Conservation (phyloP, 495 filamentous ascomycete species). For the Bathelium albidoporum region DNA sequence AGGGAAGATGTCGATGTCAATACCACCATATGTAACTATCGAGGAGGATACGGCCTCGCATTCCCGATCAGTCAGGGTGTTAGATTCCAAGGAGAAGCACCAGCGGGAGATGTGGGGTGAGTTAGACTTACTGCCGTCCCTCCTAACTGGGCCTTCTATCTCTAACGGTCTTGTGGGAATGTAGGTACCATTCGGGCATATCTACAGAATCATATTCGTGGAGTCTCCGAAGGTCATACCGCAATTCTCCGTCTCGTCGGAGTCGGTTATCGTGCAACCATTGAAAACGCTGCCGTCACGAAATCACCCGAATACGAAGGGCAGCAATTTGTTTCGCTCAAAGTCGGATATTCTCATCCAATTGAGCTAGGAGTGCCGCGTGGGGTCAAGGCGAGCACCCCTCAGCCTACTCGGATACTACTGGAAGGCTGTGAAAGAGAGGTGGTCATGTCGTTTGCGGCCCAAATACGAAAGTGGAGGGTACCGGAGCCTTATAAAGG, state of each 20-base stretch:
- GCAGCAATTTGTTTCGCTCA: slow-evolving; percentile 79
- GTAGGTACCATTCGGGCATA: slow-evolving; percentile 81
- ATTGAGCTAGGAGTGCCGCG: slow-evolving; percentile 75
- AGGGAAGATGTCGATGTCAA: slow-evolving; percentile 60
- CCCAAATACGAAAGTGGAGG: slow-evolving; percentile 78
- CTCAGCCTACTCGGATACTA: slow-evolving; percentile 87
- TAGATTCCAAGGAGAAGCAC: slow-evolving; percentile 50
- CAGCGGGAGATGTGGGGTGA: slow-evolving; percentile 98
- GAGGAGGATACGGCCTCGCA: slow-evolving; percentile 48
- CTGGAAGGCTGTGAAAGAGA: slow-evolving; percentile 80
- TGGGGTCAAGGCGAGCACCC: slow-evolving; percentile 78
- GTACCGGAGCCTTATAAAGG: slow-evolving; percentile 96
- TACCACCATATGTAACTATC: slow-evolving; percentile 66
- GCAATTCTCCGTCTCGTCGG: slow-evolving; percentile 89
- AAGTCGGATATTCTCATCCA: slow-evolving; percentile 92
- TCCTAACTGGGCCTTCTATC: neutral
- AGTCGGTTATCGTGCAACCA: slow-evolving; percentile 84
- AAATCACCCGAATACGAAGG: slow-evolving; percentile 58
- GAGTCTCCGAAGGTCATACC: slow-evolving; percentile 92
- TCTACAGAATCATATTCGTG: slow-evolving; percentile 77
- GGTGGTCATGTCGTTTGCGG: slow-evolving; percentile 79
- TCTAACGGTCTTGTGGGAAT: slow-evolving; percentile 13
- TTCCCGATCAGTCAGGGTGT: slow-evolving; percentile 55
- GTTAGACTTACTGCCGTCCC: slow-evolving; percentile 23
- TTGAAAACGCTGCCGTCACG: slow-evolving; percentile 66